These are phyloP conservation scores for Alternaria triticina DNA, from an alignment of 2,329 filamentous ascomycete genomes.

Conservation along the genomic window DNA sequence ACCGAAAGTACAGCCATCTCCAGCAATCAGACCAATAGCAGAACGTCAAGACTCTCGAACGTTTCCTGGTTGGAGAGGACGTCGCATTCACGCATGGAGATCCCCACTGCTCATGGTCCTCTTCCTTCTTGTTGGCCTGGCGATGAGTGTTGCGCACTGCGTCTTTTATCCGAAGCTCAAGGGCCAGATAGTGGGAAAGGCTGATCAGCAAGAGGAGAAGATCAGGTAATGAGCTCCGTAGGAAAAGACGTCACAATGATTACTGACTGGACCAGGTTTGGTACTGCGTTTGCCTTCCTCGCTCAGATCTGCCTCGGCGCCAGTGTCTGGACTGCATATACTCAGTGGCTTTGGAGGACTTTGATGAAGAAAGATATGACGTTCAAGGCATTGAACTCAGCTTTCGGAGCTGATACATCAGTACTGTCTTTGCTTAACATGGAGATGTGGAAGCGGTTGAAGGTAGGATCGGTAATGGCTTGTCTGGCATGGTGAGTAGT, in stretches of 20 bases:
- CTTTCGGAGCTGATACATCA: neutral
- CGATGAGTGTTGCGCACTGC: neutral
- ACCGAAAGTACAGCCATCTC: neutral
- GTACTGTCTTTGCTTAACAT: neutral
- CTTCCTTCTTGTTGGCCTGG: neutral
- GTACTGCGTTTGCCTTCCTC: neutral
- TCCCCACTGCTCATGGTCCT: neutral
- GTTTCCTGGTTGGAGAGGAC: neutral
- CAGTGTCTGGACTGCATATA: neutral
- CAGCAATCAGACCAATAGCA: neutral
- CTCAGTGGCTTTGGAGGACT: neutral
- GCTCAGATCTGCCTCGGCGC: neutral
- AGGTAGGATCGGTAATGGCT: neutral
- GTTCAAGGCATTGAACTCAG: neutral
- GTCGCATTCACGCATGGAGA: neutral
- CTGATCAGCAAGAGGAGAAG: neutral
- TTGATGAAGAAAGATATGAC: neutral
- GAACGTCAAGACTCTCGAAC: neutral
- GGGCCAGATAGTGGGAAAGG: neutral
- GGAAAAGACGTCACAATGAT: accelerated
- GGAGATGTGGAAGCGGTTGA: neutral
- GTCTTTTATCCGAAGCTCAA: neutral
- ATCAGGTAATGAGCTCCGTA: neutral
- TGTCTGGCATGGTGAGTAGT: neutral
- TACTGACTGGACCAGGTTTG: neutral